These are phyloP conservation scores for Cyberlindnera misumaiensis DNA, from an alignment of 805 yeast genomes.

Conservation along the genomic window DNA sequence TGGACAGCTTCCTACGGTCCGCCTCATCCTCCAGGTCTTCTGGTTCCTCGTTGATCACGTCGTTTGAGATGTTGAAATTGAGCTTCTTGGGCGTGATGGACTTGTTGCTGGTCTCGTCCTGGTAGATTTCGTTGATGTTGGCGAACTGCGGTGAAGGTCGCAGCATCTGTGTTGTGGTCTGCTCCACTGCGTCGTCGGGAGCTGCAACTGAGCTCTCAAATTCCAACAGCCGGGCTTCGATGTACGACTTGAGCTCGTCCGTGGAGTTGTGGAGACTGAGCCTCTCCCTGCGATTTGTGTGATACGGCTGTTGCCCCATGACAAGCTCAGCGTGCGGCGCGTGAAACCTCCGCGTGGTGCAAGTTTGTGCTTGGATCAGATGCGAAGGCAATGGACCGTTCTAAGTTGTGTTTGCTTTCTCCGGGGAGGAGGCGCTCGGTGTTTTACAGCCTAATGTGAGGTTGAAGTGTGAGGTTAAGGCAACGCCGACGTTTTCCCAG, in stretches of 20 bases:
- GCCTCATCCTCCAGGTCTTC: slow-evolving; percentile 10
- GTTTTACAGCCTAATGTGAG: no score
- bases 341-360: no score
- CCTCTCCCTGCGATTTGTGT: no score
- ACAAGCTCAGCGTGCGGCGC: no score
- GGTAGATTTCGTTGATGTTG: slow-evolving; percentile 16
- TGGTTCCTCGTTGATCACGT: slow-evolving; percentile 18
- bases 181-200: slow-evolving; percentile 1
- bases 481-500: no score
- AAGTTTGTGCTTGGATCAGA: no score
- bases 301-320: no score
- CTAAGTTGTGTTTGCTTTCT: no score
- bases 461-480: no score
- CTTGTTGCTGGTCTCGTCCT: slow-evolving; percentile 9
- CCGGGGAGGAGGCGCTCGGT: no score
- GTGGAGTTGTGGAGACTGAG: slow-evolving; percentile 3
- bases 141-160: slow-evolving; percentile 16
- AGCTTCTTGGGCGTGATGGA: slow-evolving; percentile 4
- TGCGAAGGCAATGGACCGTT: no score
- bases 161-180: slow-evolving; percentile 11
- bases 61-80: slow-evolving; percentile 11
- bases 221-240: slow-evolving; percentile 7
- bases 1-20: background rate
- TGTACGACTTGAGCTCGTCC: slow-evolving; percentile 7
- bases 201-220: slow-evolving; percentile 4